Evolutionary conservation across 169 alveolate genomes (phyloP).

Genomic region (Besnoitia besnoiti): DNA sequence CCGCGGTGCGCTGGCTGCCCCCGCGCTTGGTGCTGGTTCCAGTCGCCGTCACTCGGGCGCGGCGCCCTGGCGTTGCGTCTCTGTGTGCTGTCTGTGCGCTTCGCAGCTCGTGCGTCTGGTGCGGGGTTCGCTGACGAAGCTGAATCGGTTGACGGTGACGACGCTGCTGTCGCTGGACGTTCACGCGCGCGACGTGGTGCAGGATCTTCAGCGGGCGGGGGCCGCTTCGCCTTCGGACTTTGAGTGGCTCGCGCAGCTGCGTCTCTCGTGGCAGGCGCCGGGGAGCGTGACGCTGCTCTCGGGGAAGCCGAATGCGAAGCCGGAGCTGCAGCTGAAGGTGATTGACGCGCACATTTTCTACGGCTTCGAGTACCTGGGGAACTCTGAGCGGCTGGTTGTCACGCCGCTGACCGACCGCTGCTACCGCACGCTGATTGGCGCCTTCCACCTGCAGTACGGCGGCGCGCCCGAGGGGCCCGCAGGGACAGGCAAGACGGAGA

Average conservation of each 20-base stretch:
- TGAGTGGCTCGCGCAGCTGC: constrained; percentile 91
- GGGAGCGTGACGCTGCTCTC: constrained; percentile 31
- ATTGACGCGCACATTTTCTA: constrained; percentile 86
- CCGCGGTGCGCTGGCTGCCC: neutral
- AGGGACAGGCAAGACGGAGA: constrained; percentile 98
- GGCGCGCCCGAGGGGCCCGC: constrained; percentile 97
- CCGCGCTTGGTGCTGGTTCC: neutral
- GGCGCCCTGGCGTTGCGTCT: neutral
- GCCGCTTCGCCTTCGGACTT: constrained; percentile 79
- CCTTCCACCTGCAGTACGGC: constrained; percentile 89
- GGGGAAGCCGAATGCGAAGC: constrained; percentile 60
- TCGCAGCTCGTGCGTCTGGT: constrained; percentile 76
- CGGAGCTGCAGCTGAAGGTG: constrained; percentile 73
- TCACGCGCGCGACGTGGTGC: constrained; percentile 85
- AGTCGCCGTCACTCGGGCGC: no score
- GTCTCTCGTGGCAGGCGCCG: constrained; percentile 81
- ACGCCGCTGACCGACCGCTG: constrained; percentile 93
- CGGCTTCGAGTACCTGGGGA: constrained; percentile 93
- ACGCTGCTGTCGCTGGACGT: constrained; percentile 86
- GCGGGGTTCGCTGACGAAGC: constrained; percentile 79
- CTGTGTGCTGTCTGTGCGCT: neutral
- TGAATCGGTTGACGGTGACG: constrained; percentile 76
- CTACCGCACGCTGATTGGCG: constrained; percentile 88
- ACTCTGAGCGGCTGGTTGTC: constrained; percentile 89
- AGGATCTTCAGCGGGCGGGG: constrained; percentile 70